Evolutionary conservation across 2,329 filamentous ascomycete genomes (phyloP), one percentile per base, ranked within the genome.

Genomic region (Epichloe uncinata): DNA sequence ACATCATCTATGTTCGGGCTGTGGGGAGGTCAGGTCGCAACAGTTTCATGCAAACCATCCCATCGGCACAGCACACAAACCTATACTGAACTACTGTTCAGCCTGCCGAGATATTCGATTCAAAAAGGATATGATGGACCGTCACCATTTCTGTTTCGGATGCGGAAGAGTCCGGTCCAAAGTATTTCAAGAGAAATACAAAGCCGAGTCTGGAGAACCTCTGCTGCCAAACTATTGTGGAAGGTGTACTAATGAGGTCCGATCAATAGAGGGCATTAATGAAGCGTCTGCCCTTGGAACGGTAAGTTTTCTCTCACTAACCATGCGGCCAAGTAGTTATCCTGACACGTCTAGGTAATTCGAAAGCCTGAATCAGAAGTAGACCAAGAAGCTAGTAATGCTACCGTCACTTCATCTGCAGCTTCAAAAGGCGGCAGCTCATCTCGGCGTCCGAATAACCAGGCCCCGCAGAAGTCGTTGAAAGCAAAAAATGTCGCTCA

Each of bases 61-160:
- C 4, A 48, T 66, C 4, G 18, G 48, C 9, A 38, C 44, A 5
- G 55, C 50, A 2, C 52, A 56, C 30, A 61, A 55, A 12, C 54
- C 57, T 4, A 54, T 63, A 20, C 53, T 61, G 41, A 70, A 67
- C 44, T 61, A 67, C 35, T 70, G 68, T 45, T 56, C 59, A 38
- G 52, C 55, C 5, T 70, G 68, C 50, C 63, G 63, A 37, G 56
- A 62, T 38, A 50, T 51, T n/a, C 55, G 49, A 18, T 53, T 61
- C 7, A 49, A 54, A 3, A 52, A 56, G 26, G 58, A 57, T 1
- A 45, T 60, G 34, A 53, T 57, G 9, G 54, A 58, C 8, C 33
- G 47, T 1, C 58, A 61, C 37, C 70, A 72, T 48, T 66, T 73
- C 18, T 77, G 73, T 57, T 69, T 57, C n/a, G 54, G 60, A 11